phyloP scores from a whole-genome alignment of 2,329 filamentous ascomycete genomes.

The Chalaropsis ovoidea region DNA sequence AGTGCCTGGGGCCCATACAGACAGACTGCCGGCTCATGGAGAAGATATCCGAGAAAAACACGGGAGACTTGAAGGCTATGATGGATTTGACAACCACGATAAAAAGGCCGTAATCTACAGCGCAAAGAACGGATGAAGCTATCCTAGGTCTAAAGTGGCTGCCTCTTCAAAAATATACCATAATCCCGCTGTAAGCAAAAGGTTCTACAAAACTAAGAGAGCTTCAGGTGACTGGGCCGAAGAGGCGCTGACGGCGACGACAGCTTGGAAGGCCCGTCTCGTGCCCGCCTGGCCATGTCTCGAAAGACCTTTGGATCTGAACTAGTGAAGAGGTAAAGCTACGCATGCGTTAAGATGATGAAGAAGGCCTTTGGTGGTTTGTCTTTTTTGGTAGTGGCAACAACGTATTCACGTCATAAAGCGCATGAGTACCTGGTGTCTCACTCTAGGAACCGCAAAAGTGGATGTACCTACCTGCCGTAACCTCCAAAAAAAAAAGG shows the following conservation, averaged over 20 bases:
- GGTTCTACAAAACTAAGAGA: background rate
- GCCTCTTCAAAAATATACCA: background rate
- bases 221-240: background rate
- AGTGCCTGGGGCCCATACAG: background rate
- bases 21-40: background rate
- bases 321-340: background rate
- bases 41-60: background rate
- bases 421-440: background rate
- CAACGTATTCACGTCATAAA: background rate
- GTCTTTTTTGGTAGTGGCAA: conserved; percentile 8
- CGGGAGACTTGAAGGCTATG: no score
- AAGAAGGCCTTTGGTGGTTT: background rate
- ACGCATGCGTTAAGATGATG: background rate
- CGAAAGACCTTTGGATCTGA: background rate
- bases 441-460: background rate
- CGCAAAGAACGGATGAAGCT: no score
- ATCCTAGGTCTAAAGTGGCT: background rate
- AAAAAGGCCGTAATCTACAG: background rate
- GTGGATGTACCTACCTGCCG: background rate
- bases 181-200: background rate
- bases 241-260: background rate
- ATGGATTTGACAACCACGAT: no score
- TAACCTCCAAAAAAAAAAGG: background rate
- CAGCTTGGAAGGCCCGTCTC: background rate
- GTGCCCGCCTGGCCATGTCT: background rate